phyloP scores from a whole-genome alignment of 2,329 filamentous ascomycete species.

The Scedosporium boydii region DNA sequence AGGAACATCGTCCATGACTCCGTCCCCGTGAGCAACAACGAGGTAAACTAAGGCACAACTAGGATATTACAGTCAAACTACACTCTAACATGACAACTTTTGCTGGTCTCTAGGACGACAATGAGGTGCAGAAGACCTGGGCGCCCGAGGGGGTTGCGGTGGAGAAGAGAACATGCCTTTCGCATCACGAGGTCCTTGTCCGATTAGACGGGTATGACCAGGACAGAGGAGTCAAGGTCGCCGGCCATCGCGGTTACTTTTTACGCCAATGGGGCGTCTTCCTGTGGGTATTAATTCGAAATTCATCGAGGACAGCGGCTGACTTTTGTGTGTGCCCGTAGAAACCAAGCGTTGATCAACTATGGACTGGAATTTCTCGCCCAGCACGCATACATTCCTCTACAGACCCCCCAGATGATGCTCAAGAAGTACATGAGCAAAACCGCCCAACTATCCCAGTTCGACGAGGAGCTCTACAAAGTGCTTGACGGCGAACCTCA shows the following conservation, averaged over 20 bases:
- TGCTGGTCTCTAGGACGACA: slow-evolving; percentile 54
- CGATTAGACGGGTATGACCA: slow-evolving; percentile 87
- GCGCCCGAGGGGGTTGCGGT: slow-evolving; percentile 63
- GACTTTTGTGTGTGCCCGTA: slow-evolving; percentile 9
- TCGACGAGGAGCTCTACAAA: slow-evolving; percentile 98
- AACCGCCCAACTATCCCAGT: slow-evolving; percentile 93
- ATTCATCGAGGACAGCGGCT: slow-evolving; percentile 4
- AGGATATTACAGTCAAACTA: not conserved
- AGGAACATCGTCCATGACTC: slow-evolving; percentile 64
- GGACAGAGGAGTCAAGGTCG: slow-evolving; percentile 85
- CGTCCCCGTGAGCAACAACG: slow-evolving; percentile 73
- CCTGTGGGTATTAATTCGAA: slow-evolving; percentile 28
- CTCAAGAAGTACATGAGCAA: slow-evolving; percentile 93
- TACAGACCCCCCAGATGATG: slow-evolving; percentile 92
- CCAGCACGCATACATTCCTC: slow-evolving; percentile 68
- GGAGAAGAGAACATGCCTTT: slow-evolving; percentile 69
- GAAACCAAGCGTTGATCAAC: slow-evolving; percentile 84
- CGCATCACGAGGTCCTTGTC: slow-evolving; percentile 88
- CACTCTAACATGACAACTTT: slow-evolving; percentile 1
- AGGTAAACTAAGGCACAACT: slow-evolving; percentile 35
- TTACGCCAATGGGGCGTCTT: slow-evolving; percentile 83
- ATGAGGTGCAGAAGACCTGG: slow-evolving; percentile 69
- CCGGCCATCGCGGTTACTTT: slow-evolving; percentile 91
- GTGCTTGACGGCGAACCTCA: slow-evolving; percentile 79
- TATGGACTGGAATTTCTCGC: slow-evolving; percentile 87